Evolutionary conservation across 78 protist genomes (phyloP).

Genomic region (Mantamonas sphyraenae): DNA sequence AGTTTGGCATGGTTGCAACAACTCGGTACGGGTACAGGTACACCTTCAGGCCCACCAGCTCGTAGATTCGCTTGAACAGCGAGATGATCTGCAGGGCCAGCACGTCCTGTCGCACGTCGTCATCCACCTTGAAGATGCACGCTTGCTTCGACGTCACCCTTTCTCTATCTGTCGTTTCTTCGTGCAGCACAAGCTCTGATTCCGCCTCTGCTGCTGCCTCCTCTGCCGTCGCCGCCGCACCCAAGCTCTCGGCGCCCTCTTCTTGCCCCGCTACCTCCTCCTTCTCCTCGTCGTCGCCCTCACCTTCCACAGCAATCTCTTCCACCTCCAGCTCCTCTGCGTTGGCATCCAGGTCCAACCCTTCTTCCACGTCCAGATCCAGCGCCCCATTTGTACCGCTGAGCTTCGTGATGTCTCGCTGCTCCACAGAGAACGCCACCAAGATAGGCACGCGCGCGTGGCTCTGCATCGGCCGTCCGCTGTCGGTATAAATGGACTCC

Average conservation of each 20-base stretch:
- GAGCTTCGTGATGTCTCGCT: no score
- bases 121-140: slow-evolving; percentile 71
- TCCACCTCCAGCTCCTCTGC: no score
- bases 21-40: slow-evolving; percentile 84
- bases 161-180: no score
- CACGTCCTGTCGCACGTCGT: slow-evolving; percentile 90
- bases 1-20: slow-evolving; percentile 63
- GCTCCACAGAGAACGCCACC: no score
- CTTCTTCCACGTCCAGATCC: no score
- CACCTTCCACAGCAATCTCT: no score
- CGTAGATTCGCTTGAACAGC: slow-evolving; percentile 60
- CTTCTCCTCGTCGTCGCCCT: not conserved
- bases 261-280: not conserved
- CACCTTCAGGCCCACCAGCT: slow-evolving; percentile 47
- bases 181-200: no score
- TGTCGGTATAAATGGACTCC: slow-evolving; percentile 26
- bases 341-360: no score
- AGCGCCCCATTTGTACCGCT: no score
- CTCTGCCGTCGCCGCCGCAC: no score
- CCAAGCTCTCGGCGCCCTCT: not conserved
- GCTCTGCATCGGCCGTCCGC: slow-evolving; percentile 42
- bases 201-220: no score
- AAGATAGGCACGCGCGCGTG: slow-evolving; percentile 68
- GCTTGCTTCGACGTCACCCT: no score
- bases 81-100: slow-evolving; percentile 81